These are phyloP conservation scores for Capronia coronata DNA, from an alignment of 2,329 filamentous ascomycete species.

Conservation along the genomic window DNA sequence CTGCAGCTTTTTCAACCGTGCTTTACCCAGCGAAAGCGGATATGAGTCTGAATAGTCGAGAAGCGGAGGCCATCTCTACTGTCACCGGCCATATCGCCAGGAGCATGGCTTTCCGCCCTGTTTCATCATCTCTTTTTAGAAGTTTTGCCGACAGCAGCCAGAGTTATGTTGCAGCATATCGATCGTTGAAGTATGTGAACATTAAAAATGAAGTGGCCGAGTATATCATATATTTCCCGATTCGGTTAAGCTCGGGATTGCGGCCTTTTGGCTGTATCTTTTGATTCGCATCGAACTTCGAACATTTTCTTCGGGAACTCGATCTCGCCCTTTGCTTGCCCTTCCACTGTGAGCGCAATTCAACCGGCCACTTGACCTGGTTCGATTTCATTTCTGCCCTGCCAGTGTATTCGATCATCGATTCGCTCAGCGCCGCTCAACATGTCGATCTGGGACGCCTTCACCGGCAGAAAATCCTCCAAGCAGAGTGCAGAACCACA, in stretches of 20 bases:
- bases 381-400: slow-evolving; percentile 5
- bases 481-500: slow-evolving; percentile 34
- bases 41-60: not conserved
- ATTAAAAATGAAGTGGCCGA: no score
- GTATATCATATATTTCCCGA: not conserved
- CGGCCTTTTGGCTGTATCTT: not conserved
- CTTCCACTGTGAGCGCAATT: slow-evolving; percentile 1
- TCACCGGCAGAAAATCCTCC: slow-evolving; percentile 53
- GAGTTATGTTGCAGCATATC: no score
- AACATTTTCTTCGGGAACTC: slow-evolving; percentile 9
- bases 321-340: not conserved
- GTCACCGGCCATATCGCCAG: not conserved
- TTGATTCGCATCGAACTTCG: slow-evolving; percentile 4
- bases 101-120: not conserved
- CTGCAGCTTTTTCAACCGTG: not conserved
- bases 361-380: not conserved
- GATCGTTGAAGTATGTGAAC: no score
- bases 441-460: slow-evolving; percentile 56
- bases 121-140: not conserved
- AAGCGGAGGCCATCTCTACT: not conserved
- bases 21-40: not conserved
- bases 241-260: not conserved
- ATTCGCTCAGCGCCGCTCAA: slow-evolving; percentile 24
- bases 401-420: slow-evolving; percentile 1
- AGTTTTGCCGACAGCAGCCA: not conserved